These are phyloP conservation scores for Wickerhamomyces subpelliculosus DNA, from an alignment of 805 yeast species.

Conservation along the genomic window DNA sequence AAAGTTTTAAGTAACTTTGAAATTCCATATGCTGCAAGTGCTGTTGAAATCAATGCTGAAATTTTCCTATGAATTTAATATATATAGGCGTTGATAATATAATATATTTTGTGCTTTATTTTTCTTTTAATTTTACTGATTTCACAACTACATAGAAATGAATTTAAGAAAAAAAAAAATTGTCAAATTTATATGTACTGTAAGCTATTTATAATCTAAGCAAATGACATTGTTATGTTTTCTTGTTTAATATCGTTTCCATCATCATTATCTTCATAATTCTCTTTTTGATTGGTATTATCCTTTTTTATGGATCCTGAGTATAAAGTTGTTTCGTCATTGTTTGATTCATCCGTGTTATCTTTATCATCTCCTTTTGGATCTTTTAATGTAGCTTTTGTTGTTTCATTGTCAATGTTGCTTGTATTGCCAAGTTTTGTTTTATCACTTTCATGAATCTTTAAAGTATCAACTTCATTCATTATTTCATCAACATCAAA, in stretches of 20 bases:
- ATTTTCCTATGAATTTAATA: constrained; percentile 53
- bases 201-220: no score
- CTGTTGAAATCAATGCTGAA: constrained; percentile 86
- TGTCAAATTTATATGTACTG: no score
- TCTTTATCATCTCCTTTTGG: no score
- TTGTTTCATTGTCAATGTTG: no score
- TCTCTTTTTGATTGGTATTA: neutral
- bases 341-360: no score
- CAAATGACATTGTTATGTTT: constrained; percentile 18
- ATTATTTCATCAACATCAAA: constrained; percentile 15
- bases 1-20: constrained; percentile 83
- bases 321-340: neutral
- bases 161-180: no score
- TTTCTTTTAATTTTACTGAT: no score
- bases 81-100: neutral
- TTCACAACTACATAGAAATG: no score
- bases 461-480: constrained; percentile 9
- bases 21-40: constrained; percentile 87
- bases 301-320: no score
- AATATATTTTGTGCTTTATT: neutral
- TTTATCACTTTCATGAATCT: neutral
- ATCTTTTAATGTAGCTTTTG: neutral
- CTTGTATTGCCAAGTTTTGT: no score
- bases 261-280: constrained; percentile 8
- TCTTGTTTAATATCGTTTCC: constrained; percentile 12